Percentiles rank a stretch among this genome's conserved stretches.
Evolutionary conservation across 495 filamentous ascomycete species (phyloP).

Genomic region (Hypoxylon fuscum): DNA sequence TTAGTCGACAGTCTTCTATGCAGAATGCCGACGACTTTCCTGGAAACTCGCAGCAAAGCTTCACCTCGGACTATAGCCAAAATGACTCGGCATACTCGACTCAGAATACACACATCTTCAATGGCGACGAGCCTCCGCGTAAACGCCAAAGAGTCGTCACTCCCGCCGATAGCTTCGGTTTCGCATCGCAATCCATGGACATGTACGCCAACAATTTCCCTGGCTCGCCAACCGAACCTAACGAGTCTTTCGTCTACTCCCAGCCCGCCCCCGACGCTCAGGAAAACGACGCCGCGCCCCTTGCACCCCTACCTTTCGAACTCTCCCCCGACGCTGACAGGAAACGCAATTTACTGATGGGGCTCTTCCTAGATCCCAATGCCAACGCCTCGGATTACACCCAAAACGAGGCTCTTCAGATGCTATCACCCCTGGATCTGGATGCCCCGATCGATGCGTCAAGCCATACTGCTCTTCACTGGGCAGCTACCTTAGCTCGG

Average conservation of each 20-base stretch:
- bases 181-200: conserved; percentile 60
- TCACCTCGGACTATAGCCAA: conserved; percentile 55
- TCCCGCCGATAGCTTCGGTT: conserved; percentile 58
- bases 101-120: conserved; percentile 47
- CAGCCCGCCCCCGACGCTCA: conserved; percentile 61
- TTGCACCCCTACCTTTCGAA: conserved; percentile 76
- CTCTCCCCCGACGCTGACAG: conserved; percentile 70
- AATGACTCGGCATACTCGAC: conserved; percentile 60
- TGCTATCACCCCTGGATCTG: conserved; percentile 79
- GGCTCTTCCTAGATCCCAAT: conserved; percentile 84
- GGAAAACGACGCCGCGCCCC: conserved; percentile 63
- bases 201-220: conserved; percentile 56
- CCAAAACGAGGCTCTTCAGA: conserved; percentile 55
- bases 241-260: conserved; percentile 82
- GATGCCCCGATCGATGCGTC: conserved; percentile 89
- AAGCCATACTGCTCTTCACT: conserved; percentile 89
- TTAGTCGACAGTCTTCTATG: conserved; percentile 66
- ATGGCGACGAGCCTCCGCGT: conserved; percentile 81
- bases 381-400: conserved; percentile 64
- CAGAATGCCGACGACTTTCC: conserved; percentile 63
- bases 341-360: conserved; percentile 82
- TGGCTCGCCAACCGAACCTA: conserved; percentile 83
- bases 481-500: conserved; percentile 95
- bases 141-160: conserved; percentile 71
- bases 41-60: conserved; percentile 60